A percentile compares a stretch with the other conserved stretches of the same genome.
Conservation (phyloP, 345 rosid genomes). For the Eutrema yunnanense region DNA sequence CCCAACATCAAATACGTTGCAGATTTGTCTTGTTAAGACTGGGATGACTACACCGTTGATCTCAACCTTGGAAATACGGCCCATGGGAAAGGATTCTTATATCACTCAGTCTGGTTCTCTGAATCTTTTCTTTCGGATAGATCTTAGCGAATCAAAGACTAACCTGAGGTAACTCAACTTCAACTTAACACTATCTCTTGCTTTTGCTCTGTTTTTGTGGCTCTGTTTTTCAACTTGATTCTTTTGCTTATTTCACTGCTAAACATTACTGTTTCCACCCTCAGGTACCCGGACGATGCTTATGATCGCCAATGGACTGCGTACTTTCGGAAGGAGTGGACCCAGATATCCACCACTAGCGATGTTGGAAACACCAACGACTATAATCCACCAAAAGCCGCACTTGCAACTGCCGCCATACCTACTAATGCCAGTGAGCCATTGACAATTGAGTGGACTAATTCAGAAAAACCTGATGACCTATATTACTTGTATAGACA, state of each 20-base stretch:
- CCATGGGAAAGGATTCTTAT: neutral
- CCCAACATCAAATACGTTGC: slow-evolving; percentile 11
- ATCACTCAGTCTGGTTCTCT: slow-evolving; percentile 6
- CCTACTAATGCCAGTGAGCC: slow-evolving; percentile 20
- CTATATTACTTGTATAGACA: neutral
- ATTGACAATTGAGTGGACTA: neutral
- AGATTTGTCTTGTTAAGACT: slow-evolving; percentile 31
- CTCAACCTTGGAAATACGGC: slow-evolving; percentile 12
- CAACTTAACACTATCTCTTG: neutral
- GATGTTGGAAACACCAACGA: neutral
- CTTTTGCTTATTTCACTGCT: neutral
- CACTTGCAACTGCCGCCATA: neutral
- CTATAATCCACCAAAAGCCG: neutral
- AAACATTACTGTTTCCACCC: neutral
- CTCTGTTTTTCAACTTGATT: neutral
- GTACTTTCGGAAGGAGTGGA: neutral
- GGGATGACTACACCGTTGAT: neutral
- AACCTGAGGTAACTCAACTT: neutral
- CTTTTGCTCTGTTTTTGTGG: neutral
- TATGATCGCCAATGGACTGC: slow-evolving; percentile 29
- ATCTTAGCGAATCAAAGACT: neutral
- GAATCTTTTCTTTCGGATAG: fast-evolving
- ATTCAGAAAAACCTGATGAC: neutral
- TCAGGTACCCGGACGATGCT: slow-evolving; percentile 34
- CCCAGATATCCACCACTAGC: neutral